These are phyloP conservation scores for Fallopia convolvulus DNA, from an alignment of 148 eudicot genomes.

Conservation along the genomic window DNA sequence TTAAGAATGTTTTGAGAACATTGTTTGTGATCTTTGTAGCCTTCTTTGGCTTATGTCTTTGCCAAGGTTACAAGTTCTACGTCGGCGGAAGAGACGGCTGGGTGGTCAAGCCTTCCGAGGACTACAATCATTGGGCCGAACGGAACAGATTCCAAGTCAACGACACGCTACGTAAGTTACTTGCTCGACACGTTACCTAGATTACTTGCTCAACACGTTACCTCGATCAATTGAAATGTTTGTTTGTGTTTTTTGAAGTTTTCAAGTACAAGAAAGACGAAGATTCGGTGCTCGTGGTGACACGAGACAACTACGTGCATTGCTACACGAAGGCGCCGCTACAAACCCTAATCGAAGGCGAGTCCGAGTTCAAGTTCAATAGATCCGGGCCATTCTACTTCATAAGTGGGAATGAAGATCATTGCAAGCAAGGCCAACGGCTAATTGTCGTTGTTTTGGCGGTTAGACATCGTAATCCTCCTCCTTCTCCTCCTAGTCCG, in stretches of 20 bases:
- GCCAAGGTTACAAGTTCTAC: slow-evolving; percentile 32
- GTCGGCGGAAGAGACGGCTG: slow-evolving; percentile 81
- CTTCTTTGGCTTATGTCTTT: slow-evolving; percentile 13
- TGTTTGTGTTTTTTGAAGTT: slow-evolving; percentile 15
- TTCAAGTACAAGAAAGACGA: slow-evolving; percentile 40
- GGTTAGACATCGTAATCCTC: slow-evolving; percentile 15
- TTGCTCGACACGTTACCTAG: not conserved
- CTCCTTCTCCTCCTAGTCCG: slow-evolving; percentile 16
- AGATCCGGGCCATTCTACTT: slow-evolving; percentile 68
- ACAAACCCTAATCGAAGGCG: slow-evolving; percentile 25
- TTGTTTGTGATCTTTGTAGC: not conserved
- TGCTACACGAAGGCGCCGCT: slow-evolving; percentile 40
- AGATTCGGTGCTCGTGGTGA: slow-evolving; percentile 54
- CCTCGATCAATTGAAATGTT: not conserved
- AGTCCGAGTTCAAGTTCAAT: slow-evolving; percentile 39
- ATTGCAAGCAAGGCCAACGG: slow-evolving; percentile 52
- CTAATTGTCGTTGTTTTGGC: slow-evolving; percentile 48
- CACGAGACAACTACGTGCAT: slow-evolving; percentile 32
- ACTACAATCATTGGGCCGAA: slow-evolving; percentile 62
- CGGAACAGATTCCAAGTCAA: slow-evolving; percentile 63
- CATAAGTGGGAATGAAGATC: slow-evolving; percentile 36
- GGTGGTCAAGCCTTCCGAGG: slow-evolving; percentile 48
- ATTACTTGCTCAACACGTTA: too few species aligned
- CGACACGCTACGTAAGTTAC: slow-evolving; percentile 58
- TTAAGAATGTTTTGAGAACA: not conserved